Conservation (phyloP, 2,329 filamentous ascomycete species). For the Claviceps humidiphila region DNA sequence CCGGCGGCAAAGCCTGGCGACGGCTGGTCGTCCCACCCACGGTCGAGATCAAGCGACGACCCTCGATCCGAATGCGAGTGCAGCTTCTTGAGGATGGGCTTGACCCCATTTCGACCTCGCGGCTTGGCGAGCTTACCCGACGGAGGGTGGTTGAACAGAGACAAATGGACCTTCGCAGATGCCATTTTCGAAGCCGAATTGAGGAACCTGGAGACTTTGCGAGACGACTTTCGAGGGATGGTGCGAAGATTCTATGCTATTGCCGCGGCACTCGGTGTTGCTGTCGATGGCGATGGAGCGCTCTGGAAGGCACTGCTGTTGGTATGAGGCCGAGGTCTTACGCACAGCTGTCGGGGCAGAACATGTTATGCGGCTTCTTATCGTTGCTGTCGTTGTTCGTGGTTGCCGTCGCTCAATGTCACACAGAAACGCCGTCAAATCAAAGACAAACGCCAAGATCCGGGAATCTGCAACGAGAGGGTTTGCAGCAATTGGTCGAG, state of each 20-base stretch:
- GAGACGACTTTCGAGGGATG: too few relatives aligned
- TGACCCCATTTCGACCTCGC: conserved; percentile 35
- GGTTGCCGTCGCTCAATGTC: conserved; percentile 1
- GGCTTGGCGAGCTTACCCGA: conserved; percentile 28
- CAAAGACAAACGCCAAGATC: conserved; percentile 1
- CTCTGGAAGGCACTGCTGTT: not conserved
- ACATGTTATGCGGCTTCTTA: not conserved
- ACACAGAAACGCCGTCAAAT: conserved; percentile 1
- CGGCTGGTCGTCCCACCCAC: conserved; percentile 42
- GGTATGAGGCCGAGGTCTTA: not conserved
- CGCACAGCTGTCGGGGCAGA: not conserved
- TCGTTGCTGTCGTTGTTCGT: not conserved
- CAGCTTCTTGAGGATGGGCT: conserved; percentile 50
- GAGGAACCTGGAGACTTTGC: too few relatives aligned
- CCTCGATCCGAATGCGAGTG: conserved; percentile 41
- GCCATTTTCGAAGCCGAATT: conserved; percentile 10
- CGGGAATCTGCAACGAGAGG: not conserved
- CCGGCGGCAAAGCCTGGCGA: conserved; percentile 6
- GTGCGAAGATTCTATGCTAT: not conserved
- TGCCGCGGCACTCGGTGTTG: not conserved
- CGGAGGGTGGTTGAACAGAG: conserved; percentile 5
- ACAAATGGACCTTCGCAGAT: conserved; percentile 17
- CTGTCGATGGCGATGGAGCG: not conserved
- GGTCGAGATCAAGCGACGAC: conserved; percentile 45
- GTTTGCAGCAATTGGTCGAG: not conserved